phyloP scores from a whole-genome alignment of 2,329 filamentous ascomycete genomes.

The Fusarium nisikadoi region DNA sequence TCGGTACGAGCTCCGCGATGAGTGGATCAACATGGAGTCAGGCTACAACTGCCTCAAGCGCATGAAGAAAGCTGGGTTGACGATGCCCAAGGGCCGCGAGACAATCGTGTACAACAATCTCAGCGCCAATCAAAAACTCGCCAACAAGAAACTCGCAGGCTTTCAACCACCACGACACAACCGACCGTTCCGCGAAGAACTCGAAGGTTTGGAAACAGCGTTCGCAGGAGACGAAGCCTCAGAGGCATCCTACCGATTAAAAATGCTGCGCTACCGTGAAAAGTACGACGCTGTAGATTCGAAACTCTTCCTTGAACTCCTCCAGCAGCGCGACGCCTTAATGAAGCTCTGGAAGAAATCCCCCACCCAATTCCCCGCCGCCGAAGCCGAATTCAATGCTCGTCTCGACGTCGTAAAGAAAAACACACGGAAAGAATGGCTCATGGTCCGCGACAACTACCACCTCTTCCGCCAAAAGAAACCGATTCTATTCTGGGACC shows the following conservation, averaged over 20 bases:
- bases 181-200: slow-evolving; percentile 56
- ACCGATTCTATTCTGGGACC: slow-evolving; percentile 73
- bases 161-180: slow-evolving; percentile 43
- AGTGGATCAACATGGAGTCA: slow-evolving; percentile 60
- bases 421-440: slow-evolving; percentile 51
- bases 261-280: slow-evolving; percentile 45
- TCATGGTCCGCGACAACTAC: slow-evolving; percentile 62
- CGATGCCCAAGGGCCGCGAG: slow-evolving; percentile 59
- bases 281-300: slow-evolving; percentile 37
- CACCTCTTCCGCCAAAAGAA: slow-evolving; percentile 61
- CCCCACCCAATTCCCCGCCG: slow-evolving; percentile 42
- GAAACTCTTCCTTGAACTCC: slow-evolving; percentile 45
- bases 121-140: slow-evolving; percentile 34
- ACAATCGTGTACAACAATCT: slow-evolving; percentile 44
- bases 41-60: slow-evolving; percentile 51
- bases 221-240: slow-evolving; percentile 7
- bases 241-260: slow-evolving; percentile 35
- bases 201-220: slow-evolving; percentile 52
- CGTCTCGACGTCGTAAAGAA: slow-evolving; percentile 49
- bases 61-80: slow-evolving; percentile 59
- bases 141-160: slow-evolving; percentile 47
- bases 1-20: slow-evolving; percentile 56
- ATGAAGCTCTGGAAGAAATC: slow-evolving; percentile 27
- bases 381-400: slow-evolving; percentile 50
- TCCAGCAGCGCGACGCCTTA: slow-evolving; percentile 48